Evolutionary conservation across 371 early-diverging fungal genomes (phyloP).

Genomic region (Mucor circinelloides): DNA sequence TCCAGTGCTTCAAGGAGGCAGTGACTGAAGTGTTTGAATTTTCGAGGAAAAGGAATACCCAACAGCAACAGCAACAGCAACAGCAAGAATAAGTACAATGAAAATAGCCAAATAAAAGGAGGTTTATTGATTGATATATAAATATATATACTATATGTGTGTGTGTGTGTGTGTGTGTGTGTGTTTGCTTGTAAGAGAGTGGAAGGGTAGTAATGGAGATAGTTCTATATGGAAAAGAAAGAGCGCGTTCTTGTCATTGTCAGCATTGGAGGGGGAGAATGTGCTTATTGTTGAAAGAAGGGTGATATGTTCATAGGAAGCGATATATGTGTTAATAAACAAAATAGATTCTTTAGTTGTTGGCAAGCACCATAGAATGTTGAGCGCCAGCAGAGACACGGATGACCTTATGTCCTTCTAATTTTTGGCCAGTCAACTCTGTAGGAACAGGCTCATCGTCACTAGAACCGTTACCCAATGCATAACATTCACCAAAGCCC

Average conservation of each 20-base stretch:
- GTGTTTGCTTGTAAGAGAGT: not conserved
- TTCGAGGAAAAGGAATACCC: conserved; percentile 47
- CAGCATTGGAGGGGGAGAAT: not conserved
- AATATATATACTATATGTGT: too few relatives aligned
- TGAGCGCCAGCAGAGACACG: conserved; percentile 77
- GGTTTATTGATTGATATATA: not conserved
- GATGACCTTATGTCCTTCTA: conserved; percentile 55
- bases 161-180: not conserved
- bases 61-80: conserved; percentile 18
- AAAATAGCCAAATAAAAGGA: conserved; percentile 1
- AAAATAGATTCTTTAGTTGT: not conserved
- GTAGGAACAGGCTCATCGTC: conserved; percentile 61
- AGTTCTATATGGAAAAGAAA: not conserved
- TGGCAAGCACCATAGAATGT: conserved; percentile 68
- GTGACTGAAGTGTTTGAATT: conserved; percentile 74
- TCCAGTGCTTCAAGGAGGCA: conserved; percentile 77
- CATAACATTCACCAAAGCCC: conserved; percentile 88
- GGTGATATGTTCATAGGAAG: not conserved
- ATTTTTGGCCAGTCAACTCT: conserved; percentile 57
- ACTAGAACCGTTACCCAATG: conserved; percentile 77
- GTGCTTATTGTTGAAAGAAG: not conserved
- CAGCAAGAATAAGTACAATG: not conserved
- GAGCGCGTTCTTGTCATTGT: not conserved
- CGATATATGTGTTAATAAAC: not conserved
- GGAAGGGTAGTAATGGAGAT: not conserved